These are phyloP conservation scores for Trichoderma gracile DNA, from an alignment of 2,329 filamentous ascomycete genomes.

Conservation along the genomic window DNA sequence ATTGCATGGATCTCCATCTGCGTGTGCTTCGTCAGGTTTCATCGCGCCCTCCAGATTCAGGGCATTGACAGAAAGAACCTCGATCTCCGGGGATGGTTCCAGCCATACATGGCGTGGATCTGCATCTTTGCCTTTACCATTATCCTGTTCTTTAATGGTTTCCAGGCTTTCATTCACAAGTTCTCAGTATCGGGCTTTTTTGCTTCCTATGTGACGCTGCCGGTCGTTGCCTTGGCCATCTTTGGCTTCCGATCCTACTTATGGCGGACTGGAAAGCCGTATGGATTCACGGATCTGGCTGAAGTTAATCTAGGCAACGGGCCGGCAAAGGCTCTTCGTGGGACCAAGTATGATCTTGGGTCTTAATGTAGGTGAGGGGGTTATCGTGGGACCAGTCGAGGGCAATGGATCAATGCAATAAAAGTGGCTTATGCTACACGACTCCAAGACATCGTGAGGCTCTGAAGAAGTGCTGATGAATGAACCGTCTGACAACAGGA, in stretches of 20 bases:
- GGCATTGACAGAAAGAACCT: constrained; percentile 39
- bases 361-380: neutral
- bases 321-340: constrained; percentile 19
- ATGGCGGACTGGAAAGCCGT: constrained; percentile 13
- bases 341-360: constrained; percentile 23
- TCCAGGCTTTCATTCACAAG: constrained; percentile 45
- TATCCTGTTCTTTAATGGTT: constrained; percentile 49
- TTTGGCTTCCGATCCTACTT: constrained; percentile 39
- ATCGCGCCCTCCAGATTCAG: constrained; percentile 43
- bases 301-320: constrained; percentile 24
- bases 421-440: neutral
- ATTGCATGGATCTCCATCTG: constrained; percentile 40
- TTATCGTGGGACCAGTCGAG: neutral
- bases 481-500: neutral
- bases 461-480: neutral
- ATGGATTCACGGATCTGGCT: constrained; percentile 14
- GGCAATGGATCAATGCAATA: neutral
- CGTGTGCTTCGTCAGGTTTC: constrained; percentile 37
- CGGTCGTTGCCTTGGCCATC: constrained; percentile 38
- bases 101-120: constrained; percentile 46
- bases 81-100: constrained; percentile 34
- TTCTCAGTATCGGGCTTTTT: constrained; percentile 45
- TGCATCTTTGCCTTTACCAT: constrained; percentile 46
- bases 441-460: neutral
- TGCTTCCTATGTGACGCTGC: constrained; percentile 40